phyloP scores from a whole-genome alignment of 225 moss, liverwort and hornwort species.

The Physcomitrellopsis africana region DNA sequence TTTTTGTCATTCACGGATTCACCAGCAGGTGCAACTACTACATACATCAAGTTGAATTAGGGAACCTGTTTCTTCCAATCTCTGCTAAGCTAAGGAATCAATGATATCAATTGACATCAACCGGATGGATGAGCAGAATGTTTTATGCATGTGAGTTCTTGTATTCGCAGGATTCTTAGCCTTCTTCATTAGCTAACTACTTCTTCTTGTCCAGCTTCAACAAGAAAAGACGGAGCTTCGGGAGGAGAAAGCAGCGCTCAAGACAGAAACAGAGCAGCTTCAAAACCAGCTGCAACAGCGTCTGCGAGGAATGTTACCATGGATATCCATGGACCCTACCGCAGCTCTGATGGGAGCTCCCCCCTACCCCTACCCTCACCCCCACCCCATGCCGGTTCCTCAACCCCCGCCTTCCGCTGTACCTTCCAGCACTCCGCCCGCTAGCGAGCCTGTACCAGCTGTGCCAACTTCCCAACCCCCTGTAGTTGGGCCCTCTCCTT shows the following conservation, averaged over 20 bases:
- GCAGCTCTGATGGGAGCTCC: conserved; percentile 78
- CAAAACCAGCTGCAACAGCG: conserved; percentile 87
- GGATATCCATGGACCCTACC: conserved; percentile 88
- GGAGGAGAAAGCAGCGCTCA: conserved; percentile 84
- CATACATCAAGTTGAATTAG: too few species aligned
- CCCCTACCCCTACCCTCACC: conserved; percentile 64
- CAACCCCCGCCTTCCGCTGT: conserved; percentile 54
- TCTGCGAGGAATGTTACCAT: conserved; percentile 78
- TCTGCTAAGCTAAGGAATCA: too few species aligned
- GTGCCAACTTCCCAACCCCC: conserved; percentile 47
- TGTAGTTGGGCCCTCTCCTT: conserved; percentile 57
- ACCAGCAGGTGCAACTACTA: not conserved
- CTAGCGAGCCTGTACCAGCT: conserved; percentile 43
- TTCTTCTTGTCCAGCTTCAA: conserved; percentile 57
- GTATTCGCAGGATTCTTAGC: not conserved
- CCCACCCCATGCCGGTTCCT: conserved; percentile 57
- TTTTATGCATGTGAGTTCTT: not conserved
- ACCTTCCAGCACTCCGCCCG: conserved; percentile 26
- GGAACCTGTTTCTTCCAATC: too few species aligned
- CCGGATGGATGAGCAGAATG: not conserved
- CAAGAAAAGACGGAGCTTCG: conserved; percentile 95
- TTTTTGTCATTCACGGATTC: not conserved
- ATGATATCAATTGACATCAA: too few species aligned
- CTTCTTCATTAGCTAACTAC: not conserved
- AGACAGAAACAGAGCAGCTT: conserved; percentile 85